These are phyloP conservation scores for Erodium moschatum DNA, from an alignment of 441 rosid genomes.

Conservation along the genomic window DNA sequence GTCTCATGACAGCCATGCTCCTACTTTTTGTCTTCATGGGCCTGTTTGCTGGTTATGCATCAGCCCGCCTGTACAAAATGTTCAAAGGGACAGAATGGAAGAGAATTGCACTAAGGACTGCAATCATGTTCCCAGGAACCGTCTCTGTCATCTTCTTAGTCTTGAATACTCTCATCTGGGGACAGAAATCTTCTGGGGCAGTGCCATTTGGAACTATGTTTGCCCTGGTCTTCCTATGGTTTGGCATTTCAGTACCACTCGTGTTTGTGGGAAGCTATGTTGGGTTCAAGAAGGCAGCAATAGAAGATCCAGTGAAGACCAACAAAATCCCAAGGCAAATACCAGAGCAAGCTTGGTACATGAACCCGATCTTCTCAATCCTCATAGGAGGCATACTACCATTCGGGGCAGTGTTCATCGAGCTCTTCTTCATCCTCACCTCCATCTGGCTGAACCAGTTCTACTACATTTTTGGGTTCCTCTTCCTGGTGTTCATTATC, in stretches of 20 bases:
- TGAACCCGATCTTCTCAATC: constrained; percentile 18
- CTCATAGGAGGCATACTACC: constrained; percentile 21
- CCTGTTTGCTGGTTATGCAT: constrained; percentile 20
- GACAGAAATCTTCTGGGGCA: constrained; percentile 22
- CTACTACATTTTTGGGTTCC: constrained; percentile 22
- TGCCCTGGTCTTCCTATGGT: constrained; percentile 20
- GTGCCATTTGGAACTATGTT: constrained; percentile 24
- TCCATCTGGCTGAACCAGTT: constrained; percentile 17
- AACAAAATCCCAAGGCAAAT: constrained; percentile 16
- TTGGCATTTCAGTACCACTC: constrained; percentile 21
- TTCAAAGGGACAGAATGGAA: constrained; percentile 25
- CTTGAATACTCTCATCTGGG: constrained; percentile 22
- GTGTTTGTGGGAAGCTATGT: constrained; percentile 19
- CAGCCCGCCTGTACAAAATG: constrained; percentile 23
- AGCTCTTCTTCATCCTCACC: constrained; percentile 16
- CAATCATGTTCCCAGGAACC: constrained; percentile 20
- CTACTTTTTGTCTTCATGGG: constrained; percentile 23
- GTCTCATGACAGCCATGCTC: constrained; percentile 24
- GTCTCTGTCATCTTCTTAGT: constrained; percentile 18
- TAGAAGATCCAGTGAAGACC: constrained; percentile 18
- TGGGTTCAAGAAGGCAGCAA: constrained; percentile 18
- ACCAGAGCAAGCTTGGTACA: constrained; percentile 21
- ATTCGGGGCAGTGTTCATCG: constrained; percentile 16
- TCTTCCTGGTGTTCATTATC: constrained; percentile 21
- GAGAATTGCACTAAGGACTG: constrained; percentile 21